phyloP scores from a whole-genome alignment of 1,284 basidiomycete genomes.

The Boletus mariae region DNA sequence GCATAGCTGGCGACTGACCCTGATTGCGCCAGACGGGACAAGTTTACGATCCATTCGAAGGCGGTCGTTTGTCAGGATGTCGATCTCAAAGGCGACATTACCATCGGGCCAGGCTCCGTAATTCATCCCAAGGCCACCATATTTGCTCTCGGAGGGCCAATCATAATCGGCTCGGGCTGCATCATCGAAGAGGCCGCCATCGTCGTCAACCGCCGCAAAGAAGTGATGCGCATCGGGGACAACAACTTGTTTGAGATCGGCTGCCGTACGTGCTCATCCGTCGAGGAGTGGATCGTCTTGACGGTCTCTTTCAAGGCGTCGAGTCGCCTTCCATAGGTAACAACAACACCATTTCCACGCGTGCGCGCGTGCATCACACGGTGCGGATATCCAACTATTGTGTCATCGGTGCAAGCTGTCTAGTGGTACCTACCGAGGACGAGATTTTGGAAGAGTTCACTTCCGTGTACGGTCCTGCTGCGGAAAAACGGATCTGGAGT shows the following conservation, averaged over 20 bases:
- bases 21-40: constrained; percentile 55
- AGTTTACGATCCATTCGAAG: constrained; percentile 75
- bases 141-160: constrained; percentile 82
- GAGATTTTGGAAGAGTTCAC: constrained; percentile 83
- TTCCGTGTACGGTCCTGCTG: constrained; percentile 75
- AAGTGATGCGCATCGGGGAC: constrained; percentile 89
- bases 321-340: constrained; percentile 82
- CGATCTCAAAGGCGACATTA: constrained; percentile 86
- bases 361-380: constrained; percentile 74
- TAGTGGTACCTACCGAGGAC: constrained; percentile 70
- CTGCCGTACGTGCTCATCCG: constrained; percentile 54
- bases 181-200: constrained; percentile 90
- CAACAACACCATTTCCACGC: constrained; percentile 81
- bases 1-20: background rate
- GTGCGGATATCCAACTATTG: constrained; percentile 78
- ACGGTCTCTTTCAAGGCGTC: constrained; percentile 51
- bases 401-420: constrained; percentile 76
- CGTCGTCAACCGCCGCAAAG: constrained; percentile 82
- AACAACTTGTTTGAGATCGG: constrained; percentile 92
- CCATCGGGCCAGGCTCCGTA: constrained; percentile 85
- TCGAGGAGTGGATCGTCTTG: background rate
- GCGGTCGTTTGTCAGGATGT: constrained; percentile 86
- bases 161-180: constrained; percentile 83
- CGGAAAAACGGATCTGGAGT: constrained; percentile 78
- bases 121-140: constrained; percentile 94